Evolutionary conservation across 345 rosid species (phyloP), one percentile per base, ranked within the genome.

Genomic region (Moringa oleifera): DNA sequence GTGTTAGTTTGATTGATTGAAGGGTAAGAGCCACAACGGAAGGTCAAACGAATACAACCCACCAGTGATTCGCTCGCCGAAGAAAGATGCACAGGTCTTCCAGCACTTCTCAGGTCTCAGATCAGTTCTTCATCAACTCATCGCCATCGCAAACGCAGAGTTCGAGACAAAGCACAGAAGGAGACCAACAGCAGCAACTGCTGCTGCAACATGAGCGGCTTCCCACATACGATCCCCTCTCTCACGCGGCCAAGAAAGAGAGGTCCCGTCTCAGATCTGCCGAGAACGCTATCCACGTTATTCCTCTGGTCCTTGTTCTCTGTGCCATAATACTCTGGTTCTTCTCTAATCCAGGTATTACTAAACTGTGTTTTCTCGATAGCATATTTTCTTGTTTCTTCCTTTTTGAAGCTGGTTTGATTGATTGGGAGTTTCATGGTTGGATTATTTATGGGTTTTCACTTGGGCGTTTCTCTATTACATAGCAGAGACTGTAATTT

Each of bases 281-380:
- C 8, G 85, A 93, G 79, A 81, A 83, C 61, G 81, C 86, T 17
- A 65, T 93, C 73, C 97, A 93, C 75, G 57, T 77, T 54, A 85
- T 93, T 69, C 98, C 97, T 66, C 61, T 89, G 18, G 49, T 92
- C 37, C 84, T 89, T 49, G 47, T 77, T 23, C 68, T 87, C 36
- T 87, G 87, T 67, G 85, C 80, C 46, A 50, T 75, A 66, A 58
- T 93, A 58, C 97, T 93, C 66, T 89, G 97, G 94, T 74, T 87
- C 77, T 89, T 80, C 83, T 85, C 95, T 59, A 17, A 25, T 62
- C 76, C 83, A 65, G 91, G 89, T 82, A 69, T 52, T 28, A 13
- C 15, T 22, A 20, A 51, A 51, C n/a, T 9, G 17, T 9, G 54
- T 18, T 20, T 20, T 41, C 47, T 41, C 13, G 12, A 41, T 41